phyloP scores from a whole-genome alignment of 108 stramenopile genomes.

The Conticribra guillardii region DNA sequence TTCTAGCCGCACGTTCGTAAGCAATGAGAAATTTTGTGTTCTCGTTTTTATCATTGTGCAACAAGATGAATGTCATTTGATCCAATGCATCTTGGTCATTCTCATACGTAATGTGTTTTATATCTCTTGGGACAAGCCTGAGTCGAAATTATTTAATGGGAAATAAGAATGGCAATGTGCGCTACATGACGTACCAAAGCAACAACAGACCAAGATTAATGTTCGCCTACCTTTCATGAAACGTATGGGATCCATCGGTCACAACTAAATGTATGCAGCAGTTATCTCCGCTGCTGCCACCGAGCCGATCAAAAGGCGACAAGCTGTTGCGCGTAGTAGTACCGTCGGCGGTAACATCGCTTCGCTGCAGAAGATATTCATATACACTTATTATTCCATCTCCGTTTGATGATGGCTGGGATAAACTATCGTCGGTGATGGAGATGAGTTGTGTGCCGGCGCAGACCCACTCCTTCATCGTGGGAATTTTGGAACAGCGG shows the following conservation, averaged over 20 bases:
- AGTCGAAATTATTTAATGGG: background rate
- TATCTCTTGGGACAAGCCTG: slow-evolving; percentile 28
- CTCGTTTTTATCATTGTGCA: slow-evolving; percentile 35
- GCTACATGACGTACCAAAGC: no score
- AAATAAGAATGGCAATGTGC: background rate
- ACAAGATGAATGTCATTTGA: slow-evolving; percentile 30
- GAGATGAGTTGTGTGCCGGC: slow-evolving; percentile 42
- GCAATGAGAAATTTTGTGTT: slow-evolving; percentile 6
- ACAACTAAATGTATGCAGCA: slow-evolving; percentile 35
- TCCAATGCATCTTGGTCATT: slow-evolving; percentile 18
- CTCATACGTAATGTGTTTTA: slow-evolving; percentile 32
- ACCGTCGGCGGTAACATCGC: no score
- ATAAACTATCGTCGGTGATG: slow-evolving; percentile 17
- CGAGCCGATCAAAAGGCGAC: no score
- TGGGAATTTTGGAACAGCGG: background rate
- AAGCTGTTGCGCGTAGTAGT: no score
- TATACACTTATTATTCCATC: slow-evolving; percentile 35
- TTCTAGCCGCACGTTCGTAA: slow-evolving; percentile 8
- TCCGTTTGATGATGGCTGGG: background rate
- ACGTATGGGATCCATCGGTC: slow-evolving; percentile 43
- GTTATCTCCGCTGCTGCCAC: slow-evolving; percentile 6
- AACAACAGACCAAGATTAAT: no score
- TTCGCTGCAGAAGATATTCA: no score
- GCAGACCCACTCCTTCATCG: slow-evolving; percentile 9
- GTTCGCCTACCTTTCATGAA: slow-evolving; percentile 30